These are phyloP conservation scores for Strobilomyces echinocephalus DNA, from an alignment of 768 basidiomycete genomes.

Conservation along the genomic window DNA sequence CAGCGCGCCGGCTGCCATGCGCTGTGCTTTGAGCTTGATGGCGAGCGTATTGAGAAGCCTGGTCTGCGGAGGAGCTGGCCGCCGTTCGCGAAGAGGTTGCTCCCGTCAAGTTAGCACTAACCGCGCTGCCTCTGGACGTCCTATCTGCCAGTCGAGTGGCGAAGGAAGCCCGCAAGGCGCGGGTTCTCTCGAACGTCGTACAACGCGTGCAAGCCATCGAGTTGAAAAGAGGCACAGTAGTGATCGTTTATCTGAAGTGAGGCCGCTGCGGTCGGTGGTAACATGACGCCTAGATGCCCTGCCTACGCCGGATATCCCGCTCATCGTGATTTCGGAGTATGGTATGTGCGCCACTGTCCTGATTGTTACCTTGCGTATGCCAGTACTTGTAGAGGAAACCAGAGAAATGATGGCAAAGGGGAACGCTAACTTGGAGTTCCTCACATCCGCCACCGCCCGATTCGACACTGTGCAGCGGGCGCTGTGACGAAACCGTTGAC, in stretches of 20 bases:
- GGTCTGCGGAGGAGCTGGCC: conserved; percentile 12
- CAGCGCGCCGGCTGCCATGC: conserved; percentile 95
- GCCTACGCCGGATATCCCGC: no score
- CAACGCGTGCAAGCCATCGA: neutral
- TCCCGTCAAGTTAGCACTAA: conserved; percentile 5
- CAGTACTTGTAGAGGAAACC: neutral
- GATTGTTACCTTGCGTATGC: neutral
- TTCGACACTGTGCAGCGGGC: conserved; percentile 3
- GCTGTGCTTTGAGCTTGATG: conserved; percentile 71
- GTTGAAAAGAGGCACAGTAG: conserved; percentile 4
- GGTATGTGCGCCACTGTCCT: neutral
- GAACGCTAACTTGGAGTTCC: conserved; percentile 1
- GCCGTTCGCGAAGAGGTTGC: conserved; percentile 7
- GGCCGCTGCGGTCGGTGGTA: neutral
- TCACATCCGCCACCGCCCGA: neutral
- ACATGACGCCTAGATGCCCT: neutral
- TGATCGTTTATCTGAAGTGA: neutral
- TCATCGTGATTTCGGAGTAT: neutral
- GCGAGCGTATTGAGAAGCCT: conserved; percentile 88
- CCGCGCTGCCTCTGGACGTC: neutral
- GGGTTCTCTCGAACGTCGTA: neutral
- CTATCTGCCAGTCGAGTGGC: neutral
- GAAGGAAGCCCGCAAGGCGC: conserved; percentile 2
- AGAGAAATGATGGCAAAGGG: no score
- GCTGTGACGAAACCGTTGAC: neutral